These are phyloP conservation scores for Strobilomyces dryophilus DNA, from an alignment of 768 basidiomycete species.

Conservation along the genomic window DNA sequence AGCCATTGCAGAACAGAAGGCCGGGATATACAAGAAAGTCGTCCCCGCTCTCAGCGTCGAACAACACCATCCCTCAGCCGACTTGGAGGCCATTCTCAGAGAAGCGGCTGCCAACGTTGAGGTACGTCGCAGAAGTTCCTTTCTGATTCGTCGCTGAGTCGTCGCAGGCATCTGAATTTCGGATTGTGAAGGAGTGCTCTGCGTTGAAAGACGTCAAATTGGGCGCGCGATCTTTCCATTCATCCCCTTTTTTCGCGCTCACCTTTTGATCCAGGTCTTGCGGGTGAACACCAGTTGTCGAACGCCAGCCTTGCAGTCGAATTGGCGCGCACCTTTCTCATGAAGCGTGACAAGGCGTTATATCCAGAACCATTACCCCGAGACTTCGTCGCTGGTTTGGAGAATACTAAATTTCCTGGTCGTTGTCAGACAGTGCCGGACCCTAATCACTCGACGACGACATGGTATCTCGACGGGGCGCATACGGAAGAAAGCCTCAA, in stretches of 20 bases:
- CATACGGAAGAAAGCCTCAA: slow-evolving; percentile 90
- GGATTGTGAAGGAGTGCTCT: slow-evolving; percentile 50
- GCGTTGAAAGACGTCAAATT: slow-evolving; percentile 54
- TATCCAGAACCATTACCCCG: slow-evolving; percentile 38
- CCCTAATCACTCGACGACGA: slow-evolving; percentile 44
- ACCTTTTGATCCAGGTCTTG: slow-evolving; percentile 52
- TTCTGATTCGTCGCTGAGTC: neutral
- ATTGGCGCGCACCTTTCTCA: slow-evolving; percentile 64
- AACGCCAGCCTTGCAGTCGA: slow-evolving; percentile 86
- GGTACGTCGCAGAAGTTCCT: slow-evolving; percentile 35
- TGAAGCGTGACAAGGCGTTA: slow-evolving; percentile 22
- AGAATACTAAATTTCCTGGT: slow-evolving; percentile 83
- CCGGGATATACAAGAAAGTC: slow-evolving; percentile 92
- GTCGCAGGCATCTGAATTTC: slow-evolving; percentile 62
- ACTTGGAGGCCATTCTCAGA: slow-evolving; percentile 64
- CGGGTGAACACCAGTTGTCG: slow-evolving; percentile 79
- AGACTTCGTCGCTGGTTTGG: slow-evolving; percentile 57
- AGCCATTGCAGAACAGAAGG: slow-evolving; percentile 94
- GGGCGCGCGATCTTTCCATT: slow-evolving; percentile 37
- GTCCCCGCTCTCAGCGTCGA: slow-evolving; percentile 83
- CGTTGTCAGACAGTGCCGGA: slow-evolving; percentile 85
- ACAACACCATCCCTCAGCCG: slow-evolving; percentile 70
- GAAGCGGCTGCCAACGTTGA: slow-evolving; percentile 62
- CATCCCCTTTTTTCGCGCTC: neutral
- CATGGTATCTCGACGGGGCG: slow-evolving; percentile 94